phyloP scores from a whole-genome alignment of 2,329 filamentous ascomycete species.

The Ophiocordyceps camponoti-floridani region DNA sequence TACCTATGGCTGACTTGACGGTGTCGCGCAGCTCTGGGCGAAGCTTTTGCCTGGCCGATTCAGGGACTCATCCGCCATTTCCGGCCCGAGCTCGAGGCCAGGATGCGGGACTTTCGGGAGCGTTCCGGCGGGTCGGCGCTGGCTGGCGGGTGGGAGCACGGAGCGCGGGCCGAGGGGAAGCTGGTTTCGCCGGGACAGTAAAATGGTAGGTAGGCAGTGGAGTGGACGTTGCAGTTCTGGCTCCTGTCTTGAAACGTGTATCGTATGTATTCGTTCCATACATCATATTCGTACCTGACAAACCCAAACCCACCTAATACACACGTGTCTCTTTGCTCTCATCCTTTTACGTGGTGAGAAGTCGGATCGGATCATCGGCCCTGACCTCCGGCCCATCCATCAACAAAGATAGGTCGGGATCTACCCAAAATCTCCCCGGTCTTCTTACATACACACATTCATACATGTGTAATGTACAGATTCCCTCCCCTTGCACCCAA shows the following conservation, averaged over 20 bases:
- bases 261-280: not conserved
- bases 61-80: slow-evolving; percentile 98
- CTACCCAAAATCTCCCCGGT: not conserved
- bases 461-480: no score
- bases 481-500: not conserved
- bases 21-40: slow-evolving; percentile 51
- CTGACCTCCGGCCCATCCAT: not conserved
- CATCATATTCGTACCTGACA: not conserved
- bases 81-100: slow-evolving; percentile 82
- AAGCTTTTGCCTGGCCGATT: slow-evolving; percentile 97
- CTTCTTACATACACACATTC: no score
- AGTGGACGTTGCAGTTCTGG: not conserved
- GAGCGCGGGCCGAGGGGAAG: slow-evolving; percentile 59
- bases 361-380: not conserved
- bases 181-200: slow-evolving; percentile 84
- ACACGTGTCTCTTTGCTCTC: not conserved
- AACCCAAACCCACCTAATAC: no score
- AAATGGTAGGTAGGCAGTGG: not conserved
- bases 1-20: not conserved
- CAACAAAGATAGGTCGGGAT: no score
- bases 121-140: slow-evolving; percentile 56
- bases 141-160: slow-evolving; percentile 75
- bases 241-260: not conserved
- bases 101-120: slow-evolving; percentile 65
- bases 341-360: not conserved